Base-by-base conservation (phyloP, 116 monocot species). In the Posidonia oceanica region DNA sequence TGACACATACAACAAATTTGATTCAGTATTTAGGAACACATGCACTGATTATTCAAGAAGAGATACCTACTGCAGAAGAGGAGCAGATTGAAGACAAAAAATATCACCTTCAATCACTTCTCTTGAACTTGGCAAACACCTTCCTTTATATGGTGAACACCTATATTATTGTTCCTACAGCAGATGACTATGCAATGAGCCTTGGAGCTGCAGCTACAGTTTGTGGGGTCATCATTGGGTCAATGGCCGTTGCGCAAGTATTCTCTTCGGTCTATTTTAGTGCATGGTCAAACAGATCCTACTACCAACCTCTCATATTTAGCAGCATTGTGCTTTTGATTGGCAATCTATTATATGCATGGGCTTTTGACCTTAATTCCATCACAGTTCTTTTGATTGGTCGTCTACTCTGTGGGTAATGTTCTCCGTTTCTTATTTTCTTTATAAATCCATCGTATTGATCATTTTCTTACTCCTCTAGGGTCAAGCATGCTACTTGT, bases 111-210 rank as follows among this genome's bases (percentile, higher is more conserved):
- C 82, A 75, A 67, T 94, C 94, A 58, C 94, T 94, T 73, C 66
- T 94, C 15, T 72, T 94, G 74, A 94, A 94, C 68, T 82, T 94
- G 74, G 90, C 56, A 37, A 90, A 94, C 73, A 88, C 94, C 16
- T 94, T 90, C 63, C 82, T 90, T 55, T 94, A 90, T 71, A 94
- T 94, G 94, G 94, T 94, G 60, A 94, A 94, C 78, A 94, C 94
- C 55, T 94, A 94, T 52, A 94, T 94, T 21, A 77, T 94, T 71
- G 90, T 94, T 36, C 90, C 94, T 16, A 94, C 94, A 16, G 90
- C 94, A 61, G 94, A 94, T 77, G 82, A 88, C 75, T 94, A 94
- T 77, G 81, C 94, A 52, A 61, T 79, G 29, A 90, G 88, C 72
- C 86, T 94, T 69, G 94, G 94, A 75, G 94, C 94, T 67, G 90